Evolutionary conservation across 2,329 filamentous ascomycete species (phyloP), one percentile per base, ranked within the genome.

Genomic region (Aspergillus sp.): DNA sequence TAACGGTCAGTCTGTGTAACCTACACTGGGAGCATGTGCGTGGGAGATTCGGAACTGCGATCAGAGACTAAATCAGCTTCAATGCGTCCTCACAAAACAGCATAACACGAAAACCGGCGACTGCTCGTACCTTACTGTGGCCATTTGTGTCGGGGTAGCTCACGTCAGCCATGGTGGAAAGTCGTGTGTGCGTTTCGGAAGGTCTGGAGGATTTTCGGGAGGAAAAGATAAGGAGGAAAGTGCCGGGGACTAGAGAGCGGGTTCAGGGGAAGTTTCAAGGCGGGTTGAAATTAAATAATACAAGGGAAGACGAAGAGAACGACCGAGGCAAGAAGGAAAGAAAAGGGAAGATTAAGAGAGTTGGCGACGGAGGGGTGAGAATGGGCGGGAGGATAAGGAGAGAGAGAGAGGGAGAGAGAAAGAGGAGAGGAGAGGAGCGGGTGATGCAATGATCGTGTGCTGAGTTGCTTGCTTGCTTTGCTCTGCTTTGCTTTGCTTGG

Each of bases 71-170:
- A 21, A 41, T 60, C 55, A 60, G 56, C 52, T 54, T 59, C 54
- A 41, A 55, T 57, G 32, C n/a, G 21, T 23, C 49, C 15, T 45
- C 52, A 23, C 8, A 17, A 19, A 19, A 54, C 39, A 32, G 25
- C n/a, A 30, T 5, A 36, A 36, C 12, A 36, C 17, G 36, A 43
- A 28, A 30, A 36, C 32, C 12, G 32, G n/a, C 43, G 19, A 61
- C 23, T 30, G 21, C 41, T 45, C 70, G 49, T 71, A 78, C 76
- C 75, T 78, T 72, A 78, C 77, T 72, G 65, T 69, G 69, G 63
- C 66, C 69, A 38, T 72, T 65, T 55, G 76, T 69, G 63, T 76
- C 69, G 55, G 74, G 75, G 62, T 77, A 78, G 68, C 66, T 74
- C 68, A 77, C 74, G 50, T 73, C 69, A 64, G 74, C 72, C 73